Evolutionary conservation across 768 basidiomycete genomes (phyloP).

Genomic region (Leccinum variicolor): DNA sequence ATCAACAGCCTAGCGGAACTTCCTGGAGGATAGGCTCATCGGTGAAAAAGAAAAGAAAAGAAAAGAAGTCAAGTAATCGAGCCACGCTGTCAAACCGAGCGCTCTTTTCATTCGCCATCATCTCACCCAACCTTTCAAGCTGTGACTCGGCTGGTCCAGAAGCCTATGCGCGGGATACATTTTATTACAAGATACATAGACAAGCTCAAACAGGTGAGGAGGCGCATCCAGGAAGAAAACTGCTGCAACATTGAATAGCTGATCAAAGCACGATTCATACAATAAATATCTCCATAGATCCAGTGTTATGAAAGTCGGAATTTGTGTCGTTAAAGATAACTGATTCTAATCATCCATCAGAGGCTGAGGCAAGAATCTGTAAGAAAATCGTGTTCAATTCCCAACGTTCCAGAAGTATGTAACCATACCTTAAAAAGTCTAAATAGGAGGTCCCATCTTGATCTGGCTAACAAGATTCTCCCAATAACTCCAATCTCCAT

Average conservation of each 20-base stretch:
- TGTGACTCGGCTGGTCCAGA: background rate
- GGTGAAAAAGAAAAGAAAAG: no score
- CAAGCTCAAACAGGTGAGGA: background rate
- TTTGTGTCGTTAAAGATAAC: slow-evolving; percentile 8
- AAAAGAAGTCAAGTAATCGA: background rate
- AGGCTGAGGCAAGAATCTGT: background rate
- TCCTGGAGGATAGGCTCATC: background rate
- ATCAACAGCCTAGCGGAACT: no score
- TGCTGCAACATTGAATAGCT: slow-evolving; percentile 3
- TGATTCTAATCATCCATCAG: slow-evolving; percentile 2
- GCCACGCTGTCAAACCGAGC: background rate
- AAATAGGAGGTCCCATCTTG: slow-evolving; percentile 35
- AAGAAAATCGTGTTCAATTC: background rate
- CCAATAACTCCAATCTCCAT: slow-evolving; percentile 81
- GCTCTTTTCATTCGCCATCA: background rate
- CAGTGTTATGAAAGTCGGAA: background rate
- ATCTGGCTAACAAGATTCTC: slow-evolving; percentile 67
- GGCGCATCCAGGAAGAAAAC: background rate
- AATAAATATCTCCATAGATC: slow-evolving; percentile 6
- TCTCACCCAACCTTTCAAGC: background rate
- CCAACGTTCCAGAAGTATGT: background rate
- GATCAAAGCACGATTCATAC: slow-evolving; percentile 1
- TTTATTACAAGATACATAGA: background rate
- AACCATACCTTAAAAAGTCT: slow-evolving; percentile 2
- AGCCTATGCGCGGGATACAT: background rate